phyloP scores from a whole-genome alignment of 2,329 filamentous ascomycete species.

The Aspergillus viridinutans region DNA sequence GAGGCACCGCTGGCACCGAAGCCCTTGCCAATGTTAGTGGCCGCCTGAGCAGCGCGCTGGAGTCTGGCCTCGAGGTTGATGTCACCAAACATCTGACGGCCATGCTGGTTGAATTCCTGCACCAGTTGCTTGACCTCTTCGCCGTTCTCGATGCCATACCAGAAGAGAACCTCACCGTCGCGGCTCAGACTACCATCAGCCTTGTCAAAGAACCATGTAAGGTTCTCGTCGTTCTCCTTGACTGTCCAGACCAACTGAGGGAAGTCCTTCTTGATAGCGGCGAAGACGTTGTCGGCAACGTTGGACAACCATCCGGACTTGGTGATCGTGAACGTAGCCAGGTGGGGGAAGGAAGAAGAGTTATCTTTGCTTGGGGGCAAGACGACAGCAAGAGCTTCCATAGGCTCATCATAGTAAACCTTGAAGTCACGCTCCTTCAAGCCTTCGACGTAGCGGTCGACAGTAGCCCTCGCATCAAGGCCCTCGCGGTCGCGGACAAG shows the following conservation, averaged over 20 bases:
- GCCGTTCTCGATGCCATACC: conserved; percentile 81
- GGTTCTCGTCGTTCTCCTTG: conserved; percentile 89
- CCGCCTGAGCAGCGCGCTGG: conserved; percentile 69
- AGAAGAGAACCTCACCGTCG: conserved; percentile 88
- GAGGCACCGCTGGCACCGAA: conserved; percentile 45
- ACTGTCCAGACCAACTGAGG: conserved; percentile 94
- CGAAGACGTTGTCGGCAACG: conserved; percentile 91
- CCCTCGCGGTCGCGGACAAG: conserved; percentile 77
- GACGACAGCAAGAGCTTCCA: conserved; percentile 89
- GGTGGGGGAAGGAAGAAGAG: conserved; percentile 64
- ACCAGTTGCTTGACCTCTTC: conserved; percentile 80
- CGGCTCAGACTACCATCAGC: conserved; percentile 85
- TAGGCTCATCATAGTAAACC: conserved; percentile 88
- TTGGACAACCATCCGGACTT: conserved; percentile 94
- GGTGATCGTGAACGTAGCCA: conserved; percentile 88
- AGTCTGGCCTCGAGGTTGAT: conserved; percentile 84
- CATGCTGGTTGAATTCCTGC: conserved; percentile 77
- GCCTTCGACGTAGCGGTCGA: conserved; percentile 80
- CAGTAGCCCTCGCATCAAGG: conserved; percentile 74
- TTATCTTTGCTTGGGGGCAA: conserved; percentile 63
- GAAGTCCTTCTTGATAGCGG: conserved; percentile 88
- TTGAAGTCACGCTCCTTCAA: conserved; percentile 76
- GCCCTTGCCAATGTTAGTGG: conserved; percentile 52
- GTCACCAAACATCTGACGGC: conserved; percentile 81
- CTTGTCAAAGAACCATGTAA: conserved; percentile 98